phyloP scores from a whole-genome alignment of 2,329 filamentous ascomycete genomes.

The Exophiala aquamarina region DNA sequence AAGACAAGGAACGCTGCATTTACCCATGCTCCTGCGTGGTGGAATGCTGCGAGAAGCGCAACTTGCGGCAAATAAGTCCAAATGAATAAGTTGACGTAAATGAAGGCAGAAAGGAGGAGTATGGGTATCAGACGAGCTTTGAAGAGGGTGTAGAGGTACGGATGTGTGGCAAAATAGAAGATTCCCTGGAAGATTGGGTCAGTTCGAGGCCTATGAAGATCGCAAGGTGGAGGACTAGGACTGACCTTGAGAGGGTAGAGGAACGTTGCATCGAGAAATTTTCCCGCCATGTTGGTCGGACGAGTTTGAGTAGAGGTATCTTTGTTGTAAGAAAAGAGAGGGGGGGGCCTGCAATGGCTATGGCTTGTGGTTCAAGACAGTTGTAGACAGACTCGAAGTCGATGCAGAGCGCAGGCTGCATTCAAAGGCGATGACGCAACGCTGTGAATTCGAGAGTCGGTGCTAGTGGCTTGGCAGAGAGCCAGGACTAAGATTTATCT shows the following conservation, averaged over 20 bases:
- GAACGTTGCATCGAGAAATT: slow-evolving; percentile 38
- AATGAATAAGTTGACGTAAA: slow-evolving; percentile 82
- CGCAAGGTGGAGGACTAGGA: no score
- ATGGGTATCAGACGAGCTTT: slow-evolving; percentile 75
- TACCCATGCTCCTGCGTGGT: slow-evolving; percentile 82
- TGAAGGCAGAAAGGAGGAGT: slow-evolving; percentile 75
- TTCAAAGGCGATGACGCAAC: slow-evolving; percentile 29
- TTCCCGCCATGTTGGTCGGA: slow-evolving; percentile 8
- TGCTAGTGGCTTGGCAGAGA: no score
- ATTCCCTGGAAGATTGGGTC: slow-evolving; percentile 58
- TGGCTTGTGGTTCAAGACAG: no score
- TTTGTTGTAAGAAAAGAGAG: no score
- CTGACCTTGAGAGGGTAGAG: slow-evolving; percentile 50
- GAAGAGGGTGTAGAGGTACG: slow-evolving; percentile 80
- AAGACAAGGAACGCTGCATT: slow-evolving; percentile 85
- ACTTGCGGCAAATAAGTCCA: slow-evolving; percentile 89
- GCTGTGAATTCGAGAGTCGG: slow-evolving; percentile 18
- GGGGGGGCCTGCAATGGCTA: no score
- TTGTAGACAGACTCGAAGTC: no score
- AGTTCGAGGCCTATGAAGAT: no score
- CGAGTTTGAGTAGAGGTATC: no score
- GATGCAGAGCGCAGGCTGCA: slow-evolving; percentile 5
- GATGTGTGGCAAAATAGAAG: slow-evolving; percentile 75
- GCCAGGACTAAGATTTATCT: no score
- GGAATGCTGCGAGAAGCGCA: slow-evolving; percentile 85